A percentile compares a stretch with the other conserved stretches of the same genome.
Conservation (phyloP, 2,329 filamentous ascomycete species). For the Pseudogymnoascus sp. region DNA sequence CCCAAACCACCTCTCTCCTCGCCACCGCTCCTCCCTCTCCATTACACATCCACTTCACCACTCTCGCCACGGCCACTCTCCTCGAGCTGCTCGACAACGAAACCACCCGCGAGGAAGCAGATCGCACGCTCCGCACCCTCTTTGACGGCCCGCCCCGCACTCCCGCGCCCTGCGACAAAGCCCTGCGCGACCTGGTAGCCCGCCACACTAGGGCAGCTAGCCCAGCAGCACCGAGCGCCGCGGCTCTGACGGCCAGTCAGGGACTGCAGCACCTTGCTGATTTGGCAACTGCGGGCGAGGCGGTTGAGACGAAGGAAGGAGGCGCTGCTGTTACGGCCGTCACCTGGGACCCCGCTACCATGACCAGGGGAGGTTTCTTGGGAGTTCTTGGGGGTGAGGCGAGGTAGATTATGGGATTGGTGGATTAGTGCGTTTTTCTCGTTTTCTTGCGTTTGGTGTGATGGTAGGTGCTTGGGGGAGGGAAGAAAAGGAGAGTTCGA, state of each 20-base stretch:
- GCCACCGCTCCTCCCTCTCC: slow-evolving; percentile 50
- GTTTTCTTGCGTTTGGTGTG: background rate
- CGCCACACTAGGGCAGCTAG: background rate
- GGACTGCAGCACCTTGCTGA: slow-evolving; percentile 19
- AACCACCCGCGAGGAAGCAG: slow-evolving; percentile 48
- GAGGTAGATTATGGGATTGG: background rate
- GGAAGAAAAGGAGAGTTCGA: background rate
- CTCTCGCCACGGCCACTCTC: slow-evolving; percentile 52
- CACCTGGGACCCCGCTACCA: background rate
- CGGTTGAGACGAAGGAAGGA: slow-evolving; percentile 27
- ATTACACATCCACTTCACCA: slow-evolving; percentile 59
- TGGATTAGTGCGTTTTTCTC: background rate
- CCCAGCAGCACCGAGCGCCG: background rate
- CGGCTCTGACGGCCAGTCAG: slow-evolving; percentile 1
- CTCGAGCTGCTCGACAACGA: slow-evolving; percentile 50
- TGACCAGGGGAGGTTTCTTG: background rate
- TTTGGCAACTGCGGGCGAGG: slow-evolving; percentile 34
- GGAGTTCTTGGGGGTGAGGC: background rate
- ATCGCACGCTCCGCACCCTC: slow-evolving; percentile 14
- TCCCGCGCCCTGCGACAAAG: background rate
- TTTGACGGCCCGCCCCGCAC: background rate
- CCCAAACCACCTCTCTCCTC: slow-evolving; percentile 52
- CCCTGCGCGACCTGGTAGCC: background rate
- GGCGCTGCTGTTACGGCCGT: background rate
- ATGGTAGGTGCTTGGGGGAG: background rate